Base-by-base conservation (phyloP, 2,329 filamentous ascomycete genomes). In the Penicillium sp. region DNA sequence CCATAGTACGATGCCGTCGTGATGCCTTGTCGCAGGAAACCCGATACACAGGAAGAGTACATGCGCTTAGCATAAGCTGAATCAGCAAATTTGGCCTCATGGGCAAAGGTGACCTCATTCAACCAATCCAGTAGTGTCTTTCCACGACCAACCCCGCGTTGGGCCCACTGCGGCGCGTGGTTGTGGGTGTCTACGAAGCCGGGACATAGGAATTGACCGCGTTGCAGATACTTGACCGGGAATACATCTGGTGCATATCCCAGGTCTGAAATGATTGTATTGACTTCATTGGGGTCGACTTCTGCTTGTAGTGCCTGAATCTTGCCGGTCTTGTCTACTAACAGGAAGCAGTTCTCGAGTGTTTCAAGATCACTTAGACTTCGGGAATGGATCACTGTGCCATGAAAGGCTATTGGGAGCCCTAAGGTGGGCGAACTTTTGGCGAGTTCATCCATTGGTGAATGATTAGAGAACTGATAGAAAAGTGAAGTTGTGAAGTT, bases 171-270 rank as follows among this genome's bases (percentile, higher is more conserved):
- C 2, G 87, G 86, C 0, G 87, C 87, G 65, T 90, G 87, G 58
- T 87, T 87, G 70, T 89, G 87, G 1, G 86, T 88, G 73, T 89
- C 87, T 52, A 89, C 75, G 58, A 75, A 74, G 14, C 70, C 71
- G 0, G 71, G 73, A 49, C 67, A 65, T 21, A 75, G 54, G 48
- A 75, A 74, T 29, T 74, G 59, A 11, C 66, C 65, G 4, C 65
- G 59, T 1, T 56, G 51, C 2, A 76, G 66, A 49, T 64, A 58
- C 52, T 68, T 71, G 21, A 74, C 52, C 1, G 67, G 59, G 31
- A 70, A 67, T 2, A 65, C 61, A 14, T 67, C 59, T 3, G 65
- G 66, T 2, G 68, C 61, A 43, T 69, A 66, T 33, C 69, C 64
- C 22, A 67, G 57, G 19, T 65, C 56, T 4, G 62, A 55, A 6